Conservation (phyloP, 2,329 filamentous ascomycete genomes). For the Claviceps lovelessii region DNA sequence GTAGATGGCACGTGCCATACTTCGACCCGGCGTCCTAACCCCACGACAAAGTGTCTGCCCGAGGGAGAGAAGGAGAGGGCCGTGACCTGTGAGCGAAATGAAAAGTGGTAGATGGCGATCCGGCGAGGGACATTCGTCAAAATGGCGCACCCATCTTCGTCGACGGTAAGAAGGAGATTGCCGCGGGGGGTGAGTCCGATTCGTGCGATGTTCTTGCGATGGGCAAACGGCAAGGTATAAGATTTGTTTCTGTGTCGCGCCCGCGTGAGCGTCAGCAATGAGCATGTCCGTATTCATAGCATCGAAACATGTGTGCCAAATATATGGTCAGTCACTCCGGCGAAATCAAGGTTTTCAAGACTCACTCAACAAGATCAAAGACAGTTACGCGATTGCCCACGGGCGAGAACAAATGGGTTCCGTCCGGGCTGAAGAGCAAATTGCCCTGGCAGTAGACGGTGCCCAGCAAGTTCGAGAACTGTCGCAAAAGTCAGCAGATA, state of each 20-base stretch:
- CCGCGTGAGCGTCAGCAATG: background rate
- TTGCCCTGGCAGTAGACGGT: constrained; percentile 98
- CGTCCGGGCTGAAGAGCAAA: constrained; percentile 89
- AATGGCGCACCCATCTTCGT: constrained; percentile 88
- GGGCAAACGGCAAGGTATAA: constrained; percentile 73
- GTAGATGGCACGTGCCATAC: constrained; percentile 93
- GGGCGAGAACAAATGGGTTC: constrained; percentile 85
- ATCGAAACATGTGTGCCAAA: too few species aligned
- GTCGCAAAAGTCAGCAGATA: constrained; percentile 1
- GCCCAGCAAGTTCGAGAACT: constrained; percentile 97
- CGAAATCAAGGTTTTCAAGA: background rate
- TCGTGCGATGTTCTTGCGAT: constrained; percentile 82
- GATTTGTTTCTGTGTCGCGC: constrained; percentile 57
- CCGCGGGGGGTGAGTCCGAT: constrained; percentile 81
- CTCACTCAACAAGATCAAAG: constrained; percentile 89
- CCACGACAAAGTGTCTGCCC: constrained; percentile 80
- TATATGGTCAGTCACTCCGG: too few species aligned
- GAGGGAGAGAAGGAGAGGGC: constrained; percentile 83
- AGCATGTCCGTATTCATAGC: too few species aligned
- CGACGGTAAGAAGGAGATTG: constrained; percentile 82
- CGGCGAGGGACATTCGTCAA: constrained; percentile 79
- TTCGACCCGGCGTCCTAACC: constrained; percentile 73
- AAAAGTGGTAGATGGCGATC: constrained; percentile 84
- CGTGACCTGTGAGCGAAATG: constrained; percentile 73
- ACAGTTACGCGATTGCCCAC: constrained; percentile 93